Evolutionary conservation across 805 yeast genomes (phyloP), one percentile per base, ranked within the genome.

Genomic region (Saccharomyces mikatae): DNA sequence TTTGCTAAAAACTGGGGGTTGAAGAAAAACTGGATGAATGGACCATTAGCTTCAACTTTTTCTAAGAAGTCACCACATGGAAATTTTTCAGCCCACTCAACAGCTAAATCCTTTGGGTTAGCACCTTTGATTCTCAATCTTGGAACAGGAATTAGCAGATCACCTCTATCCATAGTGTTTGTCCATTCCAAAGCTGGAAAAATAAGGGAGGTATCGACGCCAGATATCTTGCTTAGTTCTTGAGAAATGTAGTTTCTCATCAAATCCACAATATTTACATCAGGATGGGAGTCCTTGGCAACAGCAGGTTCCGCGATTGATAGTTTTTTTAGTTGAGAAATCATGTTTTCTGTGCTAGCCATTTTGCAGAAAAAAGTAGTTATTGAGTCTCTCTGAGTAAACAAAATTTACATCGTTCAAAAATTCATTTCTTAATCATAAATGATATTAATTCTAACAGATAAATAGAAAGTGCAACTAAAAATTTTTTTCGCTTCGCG

Each of bases 151-250:
- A 92, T 81, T 57, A 91, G 78, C 64, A 92, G 77, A 70, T 92
- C 99, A 66, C 98, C 98, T 50, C 92, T 86, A 56, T 90, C 97
- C 61, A 87, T 74, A 46, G 90, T 84, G 60, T 80, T 77, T 24
- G 97, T 89, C 78, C 92, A 81, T 72, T 94, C 98, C 65, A 94
- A 78, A 41, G 96, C 89, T 54, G 89, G 87, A 71, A 78, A 88
- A 58, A 91, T 88, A 51, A 89, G 69, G 3, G 75, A 73, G 54
- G 79, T 73, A 56, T 85, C 86, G 46, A 90, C 95, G 41, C 84
- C 86, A 21, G 95, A 79, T 61, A 94, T 74, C 60, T 78, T 76
- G 56, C 86, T 77, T 56, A 94, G 78, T 68, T 91, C 92, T 59
- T 81, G 79, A 51, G 96, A 75, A 70, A 94, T 88, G 73, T 88